Base-by-base conservation (phyloP, 768 basidiomycete genomes). In the Chalciporus chontae region DNA sequence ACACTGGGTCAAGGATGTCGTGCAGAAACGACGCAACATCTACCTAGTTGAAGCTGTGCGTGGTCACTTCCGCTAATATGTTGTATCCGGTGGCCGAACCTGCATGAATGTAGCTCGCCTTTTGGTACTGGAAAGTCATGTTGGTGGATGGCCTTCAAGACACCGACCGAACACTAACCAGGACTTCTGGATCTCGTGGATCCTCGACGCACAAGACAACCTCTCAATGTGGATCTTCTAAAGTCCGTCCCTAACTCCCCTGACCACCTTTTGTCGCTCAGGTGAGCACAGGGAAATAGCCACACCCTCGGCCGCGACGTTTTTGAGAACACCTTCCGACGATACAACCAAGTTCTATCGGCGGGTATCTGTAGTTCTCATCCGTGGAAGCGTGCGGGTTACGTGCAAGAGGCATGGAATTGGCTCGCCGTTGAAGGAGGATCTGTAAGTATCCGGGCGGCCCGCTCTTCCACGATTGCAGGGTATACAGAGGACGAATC, bases 251-350 rank as follows among this genome's bases (percentile, higher is more conserved):
- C 31, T 10, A 9, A 11, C 29, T 43, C 43, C 3, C 6, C n/a
- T 32, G 10, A 15, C 29, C 5, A 18, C 42, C 13, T 29, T 32
- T 29, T 29, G 43, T 21, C 29, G 29, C 13, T 32, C 43, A 19
- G 43, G 29, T 6, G 19, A 29, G 91, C 94, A 66, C 74, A 93
- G 54, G 59, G 87, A 89, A 73, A 88, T 87, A 62, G 83, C 84
- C 23, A 89, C 89, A 55, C 82, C 93, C 42, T 93, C 29, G 94
- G 94, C 78, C 81, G 80, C 59, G 83, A 87, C 53, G 82, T 89
- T 59, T 91, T 94, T 68, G 90, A 94, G 67, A 69, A 66, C 4
- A 85, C 90, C 1, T 94, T 94, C 76, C 57, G 73, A 73, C 1
- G 82, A 85, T 10, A 94, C 92, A 6, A 84, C 87, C 63, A 79